These are phyloP conservation scores for Eremothecium gossypii DNA, from an alignment of 1,139 yeast species.

Conservation along the genomic window DNA sequence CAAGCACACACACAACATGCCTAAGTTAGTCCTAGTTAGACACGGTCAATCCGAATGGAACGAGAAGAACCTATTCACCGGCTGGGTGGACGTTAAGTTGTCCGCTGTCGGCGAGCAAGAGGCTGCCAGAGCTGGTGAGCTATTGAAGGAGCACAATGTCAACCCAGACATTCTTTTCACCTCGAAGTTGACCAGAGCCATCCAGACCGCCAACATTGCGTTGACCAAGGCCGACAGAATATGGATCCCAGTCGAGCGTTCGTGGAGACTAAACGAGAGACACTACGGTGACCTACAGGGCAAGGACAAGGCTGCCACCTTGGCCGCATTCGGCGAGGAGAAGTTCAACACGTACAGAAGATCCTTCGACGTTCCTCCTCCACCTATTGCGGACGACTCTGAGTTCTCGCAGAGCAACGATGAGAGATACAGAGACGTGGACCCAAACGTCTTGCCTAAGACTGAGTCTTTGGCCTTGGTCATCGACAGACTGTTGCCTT, in stretches of 20 bases:
- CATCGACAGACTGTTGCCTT: slow-evolving; percentile 94
- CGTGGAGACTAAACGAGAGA: slow-evolving; percentile 98
- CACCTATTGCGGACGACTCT: slow-evolving; percentile 67
- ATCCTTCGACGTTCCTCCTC: slow-evolving; percentile 96
- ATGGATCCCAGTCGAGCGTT: slow-evolving; percentile 87
- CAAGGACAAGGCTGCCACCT: slow-evolving; percentile 92
- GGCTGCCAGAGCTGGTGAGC: slow-evolving; percentile 90
- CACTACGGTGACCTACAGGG: slow-evolving; percentile 99
- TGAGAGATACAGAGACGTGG: slow-evolving; percentile 73
- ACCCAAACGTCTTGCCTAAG: slow-evolving; percentile 79
- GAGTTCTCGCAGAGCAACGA: slow-evolving; percentile 82
- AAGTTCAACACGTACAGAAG: slow-evolving; percentile 97
- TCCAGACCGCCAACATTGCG: slow-evolving; percentile 96
- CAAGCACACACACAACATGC: slow-evolving; percentile 33
- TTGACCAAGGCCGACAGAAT: slow-evolving; percentile 81
- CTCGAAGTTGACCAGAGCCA: slow-evolving; percentile 88
- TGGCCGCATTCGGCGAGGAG: slow-evolving; percentile 81
- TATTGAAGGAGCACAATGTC: slow-evolving; percentile 79
- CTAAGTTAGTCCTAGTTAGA: slow-evolving; percentile 75
- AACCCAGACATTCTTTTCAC: slow-evolving; percentile 86
- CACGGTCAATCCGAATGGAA: slow-evolving; percentile 99
- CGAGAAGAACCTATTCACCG: slow-evolving; percentile 96
- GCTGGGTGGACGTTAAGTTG: slow-evolving; percentile 95
- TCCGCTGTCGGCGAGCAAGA: slow-evolving; percentile 80
- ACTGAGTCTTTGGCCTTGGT: slow-evolving; percentile 94